Evolutionary conservation across 2,329 filamentous ascomycete genomes (phyloP), one percentile per base, ranked within the genome.

Genomic region (Lasiodiplodia sp.): DNA sequence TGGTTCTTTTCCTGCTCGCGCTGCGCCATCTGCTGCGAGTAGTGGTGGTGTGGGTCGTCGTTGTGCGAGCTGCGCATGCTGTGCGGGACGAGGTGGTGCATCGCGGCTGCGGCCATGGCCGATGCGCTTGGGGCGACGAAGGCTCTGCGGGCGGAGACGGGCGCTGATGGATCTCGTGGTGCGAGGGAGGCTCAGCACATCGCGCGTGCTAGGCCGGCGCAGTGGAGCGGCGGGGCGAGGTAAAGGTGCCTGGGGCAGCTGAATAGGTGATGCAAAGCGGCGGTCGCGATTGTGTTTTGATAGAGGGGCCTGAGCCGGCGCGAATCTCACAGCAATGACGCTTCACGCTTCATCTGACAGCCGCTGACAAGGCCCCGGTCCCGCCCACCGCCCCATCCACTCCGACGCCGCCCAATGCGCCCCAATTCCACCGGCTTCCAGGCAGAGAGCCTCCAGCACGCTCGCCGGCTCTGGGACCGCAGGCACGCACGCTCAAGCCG

Each of bases 1-100:
- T 76, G 76, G 68, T 75, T 77, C 76, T 84, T 84, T 77, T 85
- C 83, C 57, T 83, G 78, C 69, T 84, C 83, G 72, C 81, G 82
- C 70, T 72, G 75, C 51, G 79, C 75, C 74, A 77, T 77, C 28
- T 67, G 56, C 70, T 73, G 74, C 72, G 76, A 76, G 70, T 78
- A 75, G 71, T 76, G 75, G 71, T 75, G 75, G 55, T 63, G 40
- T 21, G 67, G 25, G 16, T 68, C 58, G 58, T 79, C 74, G 70
- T 67, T 52, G 66, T 71, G 55, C 44, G 66, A 62, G 69, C 56
- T 75, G 73, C 69, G 74, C 70, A 71, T 76, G 76, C 72, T 78
- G 76, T 70, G 68, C 28, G 69, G 69, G 63, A 71, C 53, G 67
- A 80, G 72, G 70, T 80, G 75, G 70, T 77, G 76, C 70, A 79